A percentile compares a stretch with the other conserved stretches of the same genome.
Conservation (phyloP, 495 filamentous ascomycete genomes). For the Neurospora tetrasperma region DNA sequence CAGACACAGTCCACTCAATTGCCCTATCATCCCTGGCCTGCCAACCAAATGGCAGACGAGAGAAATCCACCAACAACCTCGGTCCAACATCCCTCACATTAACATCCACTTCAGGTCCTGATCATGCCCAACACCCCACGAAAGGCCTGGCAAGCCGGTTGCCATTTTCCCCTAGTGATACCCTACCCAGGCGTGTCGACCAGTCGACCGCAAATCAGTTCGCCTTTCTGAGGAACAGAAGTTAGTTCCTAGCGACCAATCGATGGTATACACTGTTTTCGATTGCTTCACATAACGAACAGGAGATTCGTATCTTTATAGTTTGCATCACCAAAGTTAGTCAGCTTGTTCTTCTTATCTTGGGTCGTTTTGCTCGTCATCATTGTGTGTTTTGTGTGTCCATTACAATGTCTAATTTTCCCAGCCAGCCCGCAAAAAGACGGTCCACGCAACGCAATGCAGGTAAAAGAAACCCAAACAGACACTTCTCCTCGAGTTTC, state of each 20-base stretch:
- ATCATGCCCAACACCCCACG: background rate
- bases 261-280: background rate
- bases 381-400: background rate
- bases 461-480: background rate
- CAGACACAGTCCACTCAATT: background rate
- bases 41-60: background rate
- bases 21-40: background rate
- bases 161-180: background rate
- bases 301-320: conserved; percentile 39
- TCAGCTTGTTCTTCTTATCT: conserved; percentile 7
- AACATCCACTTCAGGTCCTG: background rate
- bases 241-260: background rate
- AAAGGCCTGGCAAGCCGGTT: background rate
- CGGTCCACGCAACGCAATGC: background rate
- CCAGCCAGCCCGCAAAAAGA: background rate
- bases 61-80: background rate
- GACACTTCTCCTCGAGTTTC: conserved; percentile 1
- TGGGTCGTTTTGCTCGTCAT: background rate
- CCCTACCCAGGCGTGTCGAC: background rate
- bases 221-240: background rate
- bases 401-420: background rate
- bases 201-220: background rate
- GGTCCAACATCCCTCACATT: background rate
- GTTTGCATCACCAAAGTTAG: conserved; percentile 5
- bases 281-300: conserved; percentile 38